phyloP scores from a whole-genome alignment of 352 stramenopile genomes.

The Phytophthora constricta region DNA sequence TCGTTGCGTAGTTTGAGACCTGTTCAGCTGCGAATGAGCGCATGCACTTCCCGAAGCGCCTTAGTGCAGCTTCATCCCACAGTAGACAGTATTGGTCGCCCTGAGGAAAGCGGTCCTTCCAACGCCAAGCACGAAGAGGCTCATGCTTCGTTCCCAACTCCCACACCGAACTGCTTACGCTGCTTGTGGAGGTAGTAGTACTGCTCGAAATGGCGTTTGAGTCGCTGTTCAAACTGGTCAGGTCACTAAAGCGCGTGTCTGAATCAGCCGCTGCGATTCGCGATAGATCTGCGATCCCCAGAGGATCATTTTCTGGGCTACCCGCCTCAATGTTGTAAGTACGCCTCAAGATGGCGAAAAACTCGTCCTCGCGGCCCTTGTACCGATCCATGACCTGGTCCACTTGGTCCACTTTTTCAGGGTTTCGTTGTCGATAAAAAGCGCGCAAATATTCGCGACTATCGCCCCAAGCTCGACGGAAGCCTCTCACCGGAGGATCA shows the following conservation, averaged over 20 bases:
- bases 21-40: conserved; percentile 77
- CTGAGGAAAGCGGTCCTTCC: conserved; percentile 84
- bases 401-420: conserved; percentile 81
- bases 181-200: conserved; percentile 5
- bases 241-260: conserved; percentile 34
- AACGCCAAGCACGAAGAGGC: conserved; percentile 74
- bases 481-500: conserved; percentile 57
- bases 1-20: conserved; percentile 67
- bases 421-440: conserved; percentile 74
- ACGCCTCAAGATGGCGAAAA: conserved; percentile 73
- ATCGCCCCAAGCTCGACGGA: conserved; percentile 80
- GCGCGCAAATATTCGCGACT: conserved; percentile 78
- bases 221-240: conserved; percentile 43
- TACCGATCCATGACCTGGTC: conserved; percentile 84
- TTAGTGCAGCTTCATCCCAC: conserved; percentile 78
- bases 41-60: conserved; percentile 84
- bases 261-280: conserved; percentile 34
- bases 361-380: conserved; percentile 84
- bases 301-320: conserved; percentile 47
- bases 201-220: conserved; percentile 43
- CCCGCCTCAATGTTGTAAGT: conserved; percentile 63
- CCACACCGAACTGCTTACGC: conserved; percentile 30
- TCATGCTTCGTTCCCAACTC: conserved; percentile 40
- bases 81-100: conserved; percentile 84
- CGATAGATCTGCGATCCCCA: conserved; percentile 46